Conservation (phyloP, 805 yeast species). For the Kluyveromyces wickerhamii region DNA sequence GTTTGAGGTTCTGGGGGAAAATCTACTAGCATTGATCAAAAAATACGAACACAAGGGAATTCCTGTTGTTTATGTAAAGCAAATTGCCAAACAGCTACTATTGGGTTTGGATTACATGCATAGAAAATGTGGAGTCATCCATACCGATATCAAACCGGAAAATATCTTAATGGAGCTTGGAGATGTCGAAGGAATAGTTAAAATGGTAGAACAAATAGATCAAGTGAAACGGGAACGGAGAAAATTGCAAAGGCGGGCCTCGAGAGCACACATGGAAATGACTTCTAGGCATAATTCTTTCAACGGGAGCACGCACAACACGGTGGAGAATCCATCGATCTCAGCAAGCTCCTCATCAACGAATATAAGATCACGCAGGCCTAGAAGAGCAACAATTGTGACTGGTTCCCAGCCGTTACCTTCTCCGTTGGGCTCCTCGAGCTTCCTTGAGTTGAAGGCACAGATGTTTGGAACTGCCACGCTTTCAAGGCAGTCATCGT, state of each 20-base stretch:
- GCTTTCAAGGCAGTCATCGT: slow-evolving; percentile 12
- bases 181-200: slow-evolving; percentile 71
- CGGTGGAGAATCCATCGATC: slow-evolving; percentile 1
- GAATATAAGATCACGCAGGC: slow-evolving; percentile 29
- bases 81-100: slow-evolving; percentile 69
- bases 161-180: slow-evolving; percentile 75
- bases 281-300: not conserved
- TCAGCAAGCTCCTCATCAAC: slow-evolving; percentile 3
- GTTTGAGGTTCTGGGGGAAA: slow-evolving; percentile 94
- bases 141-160: slow-evolving; percentile 72
- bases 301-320: too few relatives aligned
- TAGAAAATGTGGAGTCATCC: slow-evolving; percentile 57
- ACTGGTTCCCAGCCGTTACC: slow-evolving; percentile 93
- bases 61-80: slow-evolving; percentile 70
- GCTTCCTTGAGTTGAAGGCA: slow-evolving; percentile 28
- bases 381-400: slow-evolving; percentile 67
- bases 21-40: slow-evolving; percentile 73
- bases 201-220: slow-evolving; percentile 55
- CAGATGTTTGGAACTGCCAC: slow-evolving; percentile 18
- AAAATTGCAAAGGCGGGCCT: slow-evolving; percentile 34
- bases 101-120: slow-evolving; percentile 61
- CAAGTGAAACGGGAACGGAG: slow-evolving; percentile 39
- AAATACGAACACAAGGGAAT: slow-evolving; percentile 71
- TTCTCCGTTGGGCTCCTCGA: slow-evolving; percentile 63
- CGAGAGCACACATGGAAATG: slow-evolving; percentile 17